Base-by-base conservation (phyloP, 129 eudicot genomes). In the Arctium lappa region DNA sequence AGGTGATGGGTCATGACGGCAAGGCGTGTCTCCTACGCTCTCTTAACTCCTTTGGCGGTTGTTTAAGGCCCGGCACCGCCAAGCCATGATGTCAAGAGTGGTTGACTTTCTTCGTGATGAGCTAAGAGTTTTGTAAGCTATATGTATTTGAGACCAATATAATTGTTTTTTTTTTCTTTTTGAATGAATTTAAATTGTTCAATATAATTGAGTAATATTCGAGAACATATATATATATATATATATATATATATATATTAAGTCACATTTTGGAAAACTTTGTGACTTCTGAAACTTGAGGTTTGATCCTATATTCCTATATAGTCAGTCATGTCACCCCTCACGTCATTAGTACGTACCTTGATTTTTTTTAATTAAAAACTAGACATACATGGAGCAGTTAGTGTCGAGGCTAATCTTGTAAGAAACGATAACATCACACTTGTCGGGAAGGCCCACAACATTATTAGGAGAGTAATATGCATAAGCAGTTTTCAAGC, bases 381-480 rank as follows among this genome's bases (percentile, higher is more conserved):
- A 37, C 16, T 6, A 8, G 6, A 83, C 80, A 65, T 85, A 89
- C 92, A 50, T 84, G 84, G 73, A 16, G 88, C 92, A 89, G 53
- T 89, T 88, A 1, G 86, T 86, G 83, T 2, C 16, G 56, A 85
- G 85, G 86, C 88, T 88, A 44, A 90, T 83, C 77, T 74, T 72
- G 86, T 83, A 85, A 4, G 91, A 88, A 73, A 81, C 31, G 16
- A 12, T 78, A 74, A 90, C 82, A 72, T 89, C 91, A 72, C 91
- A 90, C 79, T 50, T 77, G n/a, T 85, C 81, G 0, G 93, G 88
- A 48, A 90, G 91, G n/a, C 73, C 50, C 32, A 62, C 31, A 0
- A 88, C 89, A 7, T 31, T 31, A 12, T 39, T 36, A 2, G 13
- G 3, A 18, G 27, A 4, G 80, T 79, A 2, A 2, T 29, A 0